Conservation (phyloP, 2,329 filamentous ascomycete species). For the Nemania diffusa region DNA sequence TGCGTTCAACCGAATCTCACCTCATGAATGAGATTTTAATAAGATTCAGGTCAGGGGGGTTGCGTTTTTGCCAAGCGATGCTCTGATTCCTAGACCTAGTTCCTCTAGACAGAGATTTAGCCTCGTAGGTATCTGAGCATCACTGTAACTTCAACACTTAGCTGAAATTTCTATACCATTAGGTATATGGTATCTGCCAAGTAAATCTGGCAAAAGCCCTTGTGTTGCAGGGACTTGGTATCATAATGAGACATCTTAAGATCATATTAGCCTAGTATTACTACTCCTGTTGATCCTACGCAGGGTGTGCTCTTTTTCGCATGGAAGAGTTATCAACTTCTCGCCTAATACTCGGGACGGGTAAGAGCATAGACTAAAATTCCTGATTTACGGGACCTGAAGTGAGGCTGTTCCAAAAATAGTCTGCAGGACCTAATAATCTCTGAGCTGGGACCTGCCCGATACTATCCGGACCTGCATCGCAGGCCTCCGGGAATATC, state of each 20-base stretch:
- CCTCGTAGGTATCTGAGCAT: neutral
- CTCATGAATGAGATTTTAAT: neutral
- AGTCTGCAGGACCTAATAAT: conserved; percentile 1
- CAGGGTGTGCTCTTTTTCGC: conserved; percentile 2
- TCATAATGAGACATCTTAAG: neutral
- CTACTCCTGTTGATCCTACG: neutral
- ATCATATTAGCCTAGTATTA: conserved; percentile 16
- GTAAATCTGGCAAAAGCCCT: neutral
- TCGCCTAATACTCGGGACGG: conserved; percentile 16
- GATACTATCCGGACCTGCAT: conserved; percentile 29
- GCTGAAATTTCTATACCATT: neutral
- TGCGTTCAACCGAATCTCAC: conserved; percentile 21
- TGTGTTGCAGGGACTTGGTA: neutral
- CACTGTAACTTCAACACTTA: neutral
- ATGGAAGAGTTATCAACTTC: neutral
- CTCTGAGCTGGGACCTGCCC: conserved; percentile 17
- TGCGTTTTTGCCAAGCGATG: neutral
- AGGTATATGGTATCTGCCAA: too few relatives aligned
- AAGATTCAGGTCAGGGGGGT: neutral
- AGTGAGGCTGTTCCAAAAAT: conserved; percentile 28
- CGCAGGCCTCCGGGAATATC: conserved; percentile 13
- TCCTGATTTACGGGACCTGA: conserved; percentile 3
- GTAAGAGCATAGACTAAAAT: neutral
- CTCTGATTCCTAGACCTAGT: neutral
- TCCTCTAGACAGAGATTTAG: neutral